Evolutionary conservation across 2,329 filamentous ascomycete genomes (phyloP).

Genomic region (Pyrenochaeta sp.): DNA sequence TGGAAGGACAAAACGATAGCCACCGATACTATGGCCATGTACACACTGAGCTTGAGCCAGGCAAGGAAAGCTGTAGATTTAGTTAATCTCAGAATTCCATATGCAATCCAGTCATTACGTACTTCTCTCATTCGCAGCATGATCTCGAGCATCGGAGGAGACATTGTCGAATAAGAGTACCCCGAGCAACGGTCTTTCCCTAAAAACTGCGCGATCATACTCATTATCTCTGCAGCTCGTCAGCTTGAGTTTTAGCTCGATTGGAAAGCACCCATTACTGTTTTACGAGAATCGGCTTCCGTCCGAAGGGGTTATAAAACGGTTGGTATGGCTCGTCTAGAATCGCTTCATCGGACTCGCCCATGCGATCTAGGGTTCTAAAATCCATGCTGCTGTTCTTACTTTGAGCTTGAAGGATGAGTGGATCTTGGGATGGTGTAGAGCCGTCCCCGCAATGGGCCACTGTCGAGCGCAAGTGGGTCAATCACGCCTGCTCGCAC

Average conservation of each 20-base stretch:
- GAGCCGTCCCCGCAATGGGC: background rate
- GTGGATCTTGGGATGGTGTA: background rate
- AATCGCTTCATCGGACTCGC: constrained; percentile 40
- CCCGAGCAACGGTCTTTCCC: constrained; percentile 69
- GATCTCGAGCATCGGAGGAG: constrained; percentile 77
- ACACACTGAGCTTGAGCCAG: constrained; percentile 86
- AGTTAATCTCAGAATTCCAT: constrained; percentile 9
- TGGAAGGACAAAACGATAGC: constrained; percentile 96
- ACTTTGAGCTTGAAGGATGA: background rate
- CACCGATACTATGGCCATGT: constrained; percentile 88
- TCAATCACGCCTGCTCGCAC: background rate
- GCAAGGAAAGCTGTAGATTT: constrained; percentile 74
- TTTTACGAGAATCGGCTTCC: constrained; percentile 58
- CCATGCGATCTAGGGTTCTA: constrained; percentile 34
- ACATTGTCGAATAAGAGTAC: constrained; percentile 78
- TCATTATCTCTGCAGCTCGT: constrained; percentile 47
- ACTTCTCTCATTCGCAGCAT: constrained; percentile 81
- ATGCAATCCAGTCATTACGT: constrained; percentile 11
- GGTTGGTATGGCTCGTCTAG: constrained; percentile 57
- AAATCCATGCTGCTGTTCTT: constrained; percentile 42
- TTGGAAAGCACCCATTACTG: constrained; percentile 39
- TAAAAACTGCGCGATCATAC: constrained; percentile 61
- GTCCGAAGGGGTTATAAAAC: constrained; percentile 59
- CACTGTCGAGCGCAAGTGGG: background rate
- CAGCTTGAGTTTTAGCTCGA: background rate